These are phyloP conservation scores for Westerdykella ornata DNA, from an alignment of 2,329 filamentous ascomycete species.

Conservation along the genomic window DNA sequence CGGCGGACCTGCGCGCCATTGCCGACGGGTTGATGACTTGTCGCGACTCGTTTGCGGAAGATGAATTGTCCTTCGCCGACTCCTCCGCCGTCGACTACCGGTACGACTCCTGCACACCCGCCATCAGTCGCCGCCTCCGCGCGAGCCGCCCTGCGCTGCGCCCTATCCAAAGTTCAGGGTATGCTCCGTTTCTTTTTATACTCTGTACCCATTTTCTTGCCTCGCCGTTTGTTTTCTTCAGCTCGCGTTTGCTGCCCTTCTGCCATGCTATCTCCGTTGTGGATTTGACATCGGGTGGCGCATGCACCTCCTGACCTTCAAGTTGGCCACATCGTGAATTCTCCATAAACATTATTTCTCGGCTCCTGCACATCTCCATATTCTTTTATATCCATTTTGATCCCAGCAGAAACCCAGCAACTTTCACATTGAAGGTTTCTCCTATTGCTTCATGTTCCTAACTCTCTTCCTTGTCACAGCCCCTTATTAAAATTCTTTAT, in stretches of 20 bases:
- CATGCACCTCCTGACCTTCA: no score
- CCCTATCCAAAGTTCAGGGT: no score
- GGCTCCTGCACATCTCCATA: not conserved
- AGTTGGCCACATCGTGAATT: no score
- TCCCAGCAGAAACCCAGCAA: not conserved
- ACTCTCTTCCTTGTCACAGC: conserved; percentile 2
- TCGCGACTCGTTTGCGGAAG: conserved; percentile 3
- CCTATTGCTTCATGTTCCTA: not conserved
- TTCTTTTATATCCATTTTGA: not conserved
- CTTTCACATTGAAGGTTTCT: not conserved
- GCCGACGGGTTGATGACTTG: conserved; percentile 7
- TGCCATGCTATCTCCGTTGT: no score
- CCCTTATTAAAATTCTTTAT: conserved; percentile 6
- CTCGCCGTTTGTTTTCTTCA: not conserved
- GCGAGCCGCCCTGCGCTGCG: conserved; percentile 21
- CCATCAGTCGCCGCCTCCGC: conserved; percentile 25
- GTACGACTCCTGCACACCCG: conserved; percentile 17
- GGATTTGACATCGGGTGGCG: no score
- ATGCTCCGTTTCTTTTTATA: not conserved
- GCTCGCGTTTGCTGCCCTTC: not conserved
- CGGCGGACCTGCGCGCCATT: conserved; percentile 8
- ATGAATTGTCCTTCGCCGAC: conserved; percentile 25
- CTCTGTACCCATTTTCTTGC: not conserved
- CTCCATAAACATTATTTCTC: no score
- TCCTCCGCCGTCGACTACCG: conserved; percentile 24